Percentiles rank a stretch among this genome's conserved stretches.
phyloP scores from a whole-genome alignment of 2,329 filamentous ascomycete genomes.

The Aspergillus transmontanensis region DNA sequence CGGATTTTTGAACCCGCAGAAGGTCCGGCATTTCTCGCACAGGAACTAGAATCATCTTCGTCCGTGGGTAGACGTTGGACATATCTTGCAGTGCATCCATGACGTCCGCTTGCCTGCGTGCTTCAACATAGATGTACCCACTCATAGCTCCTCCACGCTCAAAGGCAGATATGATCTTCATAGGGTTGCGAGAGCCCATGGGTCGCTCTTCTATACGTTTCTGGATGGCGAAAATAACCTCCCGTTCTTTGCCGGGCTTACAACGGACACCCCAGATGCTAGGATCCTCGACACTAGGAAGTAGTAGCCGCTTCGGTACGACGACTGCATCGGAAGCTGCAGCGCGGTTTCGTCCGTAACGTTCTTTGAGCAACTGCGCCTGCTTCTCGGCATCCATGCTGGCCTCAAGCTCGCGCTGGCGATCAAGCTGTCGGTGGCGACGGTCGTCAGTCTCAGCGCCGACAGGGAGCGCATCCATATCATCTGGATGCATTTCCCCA shows the following conservation, averaged over 20 bases:
- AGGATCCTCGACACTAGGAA: slow-evolving; percentile 92
- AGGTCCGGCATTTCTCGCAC: slow-evolving; percentile 98
- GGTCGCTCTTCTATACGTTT: slow-evolving; percentile 81
- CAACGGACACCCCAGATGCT: slow-evolving; percentile 94
- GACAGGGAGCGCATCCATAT: slow-evolving; percentile 73
- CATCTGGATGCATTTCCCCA: slow-evolving; percentile 87
- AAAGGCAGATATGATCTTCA: slow-evolving; percentile 87
- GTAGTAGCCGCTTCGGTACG: slow-evolving; percentile 80
- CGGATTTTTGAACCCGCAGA: slow-evolving; percentile 84
- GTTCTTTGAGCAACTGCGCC: slow-evolving; percentile 80
- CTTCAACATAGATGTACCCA: slow-evolving; percentile 94
- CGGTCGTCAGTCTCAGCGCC: slow-evolving; percentile 85
- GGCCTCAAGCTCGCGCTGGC: slow-evolving; percentile 81
- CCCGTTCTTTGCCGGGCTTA: slow-evolving; percentile 92
- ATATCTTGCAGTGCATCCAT: slow-evolving; percentile 79
- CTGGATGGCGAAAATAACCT: slow-evolving; percentile 84
- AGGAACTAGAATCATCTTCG: slow-evolving; percentile 83
- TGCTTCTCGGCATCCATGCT: slow-evolving; percentile 93
- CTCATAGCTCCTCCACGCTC: slow-evolving; percentile 88
- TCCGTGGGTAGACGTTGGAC: slow-evolving; percentile 85
- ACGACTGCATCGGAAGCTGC: slow-evolving; percentile 71
- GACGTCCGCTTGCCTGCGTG: slow-evolving; percentile 83
- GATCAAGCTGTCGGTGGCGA: slow-evolving; percentile 90
- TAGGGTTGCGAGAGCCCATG: slow-evolving; percentile 72
- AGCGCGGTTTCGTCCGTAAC: slow-evolving; percentile 78